Evolutionary conservation across 768 basidiomycete genomes (phyloP), one percentile per base, ranked within the genome.

Genomic region (Leccinum pellstonianum): DNA sequence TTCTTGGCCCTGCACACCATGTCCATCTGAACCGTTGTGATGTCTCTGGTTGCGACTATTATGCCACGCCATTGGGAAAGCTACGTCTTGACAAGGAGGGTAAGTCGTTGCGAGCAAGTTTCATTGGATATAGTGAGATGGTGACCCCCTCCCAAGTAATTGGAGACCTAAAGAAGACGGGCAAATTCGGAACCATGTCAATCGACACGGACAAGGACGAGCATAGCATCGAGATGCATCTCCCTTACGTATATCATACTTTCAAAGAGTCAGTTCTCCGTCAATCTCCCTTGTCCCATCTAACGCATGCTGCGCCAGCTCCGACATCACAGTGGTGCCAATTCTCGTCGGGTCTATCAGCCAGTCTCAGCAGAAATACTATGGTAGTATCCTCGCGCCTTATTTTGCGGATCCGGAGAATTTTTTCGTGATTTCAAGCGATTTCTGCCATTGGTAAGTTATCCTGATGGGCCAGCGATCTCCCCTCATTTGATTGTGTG

Each of bases 191-290:
- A 38, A 76, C 79, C 10, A 87, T 99, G 84, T 76, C 76, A 17
- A 64, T 80, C 3, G 66, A 76, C 2, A 86, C 85, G 2, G 97
- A 99, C 69, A 94, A 95, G 74, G 92, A 88, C 29, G 97, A 99
- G 68, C 97, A 99, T 72, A 95, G 93, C 69, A 85, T 99, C 56
- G 97, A 99, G 77, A 95, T 99, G 93, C 95, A 98, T 68, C 81
- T 98, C 17, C 95, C 96, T 5, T 95, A 93, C 72, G 77, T 97
- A 46, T 83, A 90, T 53, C 93, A 93, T 72, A 76, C 88, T 11
- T 97, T 96, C 61, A 81, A 91, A 73, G 85, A 85, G 93, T 93
- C 68, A 63, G 78, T 69, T 35, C 5, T 35, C 19, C 6, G 35
- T 37, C 27, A n/a, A 33, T 23, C 12, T 19, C 27, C 14, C 48